A percentile compares a stretch with the other conserved stretches of the same genome.
Conservation (phyloP, 768 basidiomycete genomes). For the Suillus variegatus region DNA sequence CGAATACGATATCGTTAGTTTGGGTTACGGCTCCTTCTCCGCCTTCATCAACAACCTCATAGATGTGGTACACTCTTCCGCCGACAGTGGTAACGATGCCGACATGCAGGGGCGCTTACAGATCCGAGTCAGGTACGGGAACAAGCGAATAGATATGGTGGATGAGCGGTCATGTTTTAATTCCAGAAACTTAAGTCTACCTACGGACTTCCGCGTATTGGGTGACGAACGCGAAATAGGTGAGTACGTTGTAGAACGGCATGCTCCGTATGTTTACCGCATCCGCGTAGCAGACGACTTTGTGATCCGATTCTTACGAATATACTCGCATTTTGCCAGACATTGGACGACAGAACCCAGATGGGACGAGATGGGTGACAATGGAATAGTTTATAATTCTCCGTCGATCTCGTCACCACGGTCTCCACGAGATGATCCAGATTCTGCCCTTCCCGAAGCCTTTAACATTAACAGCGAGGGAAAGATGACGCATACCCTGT, state of each 20-base stretch:
- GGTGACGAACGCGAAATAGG: background rate
- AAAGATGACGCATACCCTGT: conserved; percentile 49
- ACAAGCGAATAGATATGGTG: background rate
- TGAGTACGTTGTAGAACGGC: conserved; percentile 3
- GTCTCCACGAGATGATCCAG: too few species aligned
- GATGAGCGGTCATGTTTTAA: background rate
- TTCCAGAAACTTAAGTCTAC: background rate
- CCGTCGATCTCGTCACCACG: background rate
- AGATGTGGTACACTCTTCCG: conserved; percentile 12
- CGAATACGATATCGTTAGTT: conserved; percentile 56
- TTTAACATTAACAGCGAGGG: conserved; percentile 53
- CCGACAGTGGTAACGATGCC: conserved; percentile 16
- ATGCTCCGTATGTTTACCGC: background rate
- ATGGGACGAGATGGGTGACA: conserved; percentile 1
- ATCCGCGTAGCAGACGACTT: background rate
- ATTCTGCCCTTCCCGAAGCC: background rate
- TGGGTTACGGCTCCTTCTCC: conserved; percentile 28
- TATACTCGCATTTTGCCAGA: background rate
- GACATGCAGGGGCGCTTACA: conserved; percentile 9
- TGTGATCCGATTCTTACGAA: background rate
- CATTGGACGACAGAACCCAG: conserved; percentile 1
- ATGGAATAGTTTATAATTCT: conserved; percentile 1
- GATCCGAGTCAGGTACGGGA: conserved; percentile 2
- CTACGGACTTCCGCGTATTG: background rate
- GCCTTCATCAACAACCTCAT: conserved; percentile 15